Percentiles rank a stretch among this genome's conserved stretches.
phyloP scores from a whole-genome alignment of 495 filamentous ascomycete genomes.

The Articulospora tetracladia region DNA sequence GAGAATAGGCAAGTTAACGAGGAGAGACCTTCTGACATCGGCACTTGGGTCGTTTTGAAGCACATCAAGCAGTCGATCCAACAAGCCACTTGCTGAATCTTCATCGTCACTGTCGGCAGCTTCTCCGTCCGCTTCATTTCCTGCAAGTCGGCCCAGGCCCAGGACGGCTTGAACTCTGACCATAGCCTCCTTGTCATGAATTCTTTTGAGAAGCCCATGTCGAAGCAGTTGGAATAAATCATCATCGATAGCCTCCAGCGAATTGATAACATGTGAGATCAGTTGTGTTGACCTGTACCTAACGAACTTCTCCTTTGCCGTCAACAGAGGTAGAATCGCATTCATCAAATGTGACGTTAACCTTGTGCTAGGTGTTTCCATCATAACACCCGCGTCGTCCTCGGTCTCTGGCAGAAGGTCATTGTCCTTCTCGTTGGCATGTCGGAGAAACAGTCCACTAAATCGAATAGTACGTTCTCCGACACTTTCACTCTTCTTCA shows the following conservation, averaged over 20 bases:
- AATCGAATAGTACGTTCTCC: constrained; percentile 85
- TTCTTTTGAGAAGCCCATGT: constrained; percentile 71
- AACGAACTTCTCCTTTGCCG: constrained; percentile 85
- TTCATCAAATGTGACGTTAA: constrained; percentile 68
- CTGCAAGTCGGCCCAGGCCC: constrained; percentile 78
- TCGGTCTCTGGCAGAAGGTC: constrained; percentile 44
- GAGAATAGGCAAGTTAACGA: constrained; percentile 83
- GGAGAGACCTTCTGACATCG: constrained; percentile 82
- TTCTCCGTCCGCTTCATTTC: constrained; percentile 73
- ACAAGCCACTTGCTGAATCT: constrained; percentile 52
- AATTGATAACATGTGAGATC: constrained; percentile 81
- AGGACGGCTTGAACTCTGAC: constrained; percentile 93
- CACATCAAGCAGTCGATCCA: constrained; percentile 83
- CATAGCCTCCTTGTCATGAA: constrained; percentile 88
- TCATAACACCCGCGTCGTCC: constrained; percentile 56
- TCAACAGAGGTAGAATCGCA: constrained; percentile 63
- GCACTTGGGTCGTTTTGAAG: constrained; percentile 93
- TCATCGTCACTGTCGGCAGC: constrained; percentile 62
- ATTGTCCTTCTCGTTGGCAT: constrained; percentile 79
- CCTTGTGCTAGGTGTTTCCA: constrained; percentile 77
- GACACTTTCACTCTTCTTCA: constrained; percentile 89
- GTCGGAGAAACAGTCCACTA: constrained; percentile 75
- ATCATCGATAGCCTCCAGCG: constrained; percentile 83
- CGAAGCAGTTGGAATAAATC: constrained; percentile 80
- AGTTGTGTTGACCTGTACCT: constrained; percentile 89